Base-by-base conservation (phyloP, 2,329 filamentous ascomycete species). In the Microsporum audouinii region DNA sequence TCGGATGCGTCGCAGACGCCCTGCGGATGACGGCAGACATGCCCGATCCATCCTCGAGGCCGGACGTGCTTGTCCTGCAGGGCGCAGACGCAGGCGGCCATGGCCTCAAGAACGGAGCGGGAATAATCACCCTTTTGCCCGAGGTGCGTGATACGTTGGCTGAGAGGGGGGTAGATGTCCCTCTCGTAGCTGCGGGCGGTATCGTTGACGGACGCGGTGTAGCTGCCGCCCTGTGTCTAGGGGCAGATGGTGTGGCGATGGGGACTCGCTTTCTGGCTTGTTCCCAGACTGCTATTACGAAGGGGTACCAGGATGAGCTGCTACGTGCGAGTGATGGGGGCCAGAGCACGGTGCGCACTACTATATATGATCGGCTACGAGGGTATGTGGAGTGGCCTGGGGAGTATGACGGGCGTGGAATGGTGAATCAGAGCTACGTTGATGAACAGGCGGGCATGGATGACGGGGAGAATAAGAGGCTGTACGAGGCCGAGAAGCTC, bases 231-330 rank as follows among this genome's bases (percentile, higher is more conserved):
- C 68, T 83, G 10, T 70, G 74, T 0, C 72, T 84, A 0, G 82
- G 82, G 0, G 80, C 82, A 0, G 69, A 73, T 0, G 85, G 82
- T 0, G 77, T 79, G 0, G 82, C 78, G 0, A 77, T 88, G 75
- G 86, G 86, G 0, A 88, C 86, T 0, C 77, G 84, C 5, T 84
- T 87, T 61, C 77, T 88, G 0, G 83, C 83, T 0, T 69, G 73
- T 2, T 65, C 68, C 0, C 80, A 84, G 67, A 77, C 79, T 1
- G 73, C 71, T 34, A 75, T 84, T 31, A 68, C 78, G 1, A 70
- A 70, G 41, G 81, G 80, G 0, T 84, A 84, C 64, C 74, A 73
- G 64, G 63, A 75, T 2, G 80, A 79, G 60, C 72, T 83, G 0
- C 60, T 84, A 1, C 67, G 74, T 4, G 77, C 77, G 0, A 71